Percentiles rank a stretch among this genome's conserved stretches.
Evolutionary conservation across 1,284 basidiomycete species (phyloP).

Genomic region (Ceratobasidium sp.): DNA sequence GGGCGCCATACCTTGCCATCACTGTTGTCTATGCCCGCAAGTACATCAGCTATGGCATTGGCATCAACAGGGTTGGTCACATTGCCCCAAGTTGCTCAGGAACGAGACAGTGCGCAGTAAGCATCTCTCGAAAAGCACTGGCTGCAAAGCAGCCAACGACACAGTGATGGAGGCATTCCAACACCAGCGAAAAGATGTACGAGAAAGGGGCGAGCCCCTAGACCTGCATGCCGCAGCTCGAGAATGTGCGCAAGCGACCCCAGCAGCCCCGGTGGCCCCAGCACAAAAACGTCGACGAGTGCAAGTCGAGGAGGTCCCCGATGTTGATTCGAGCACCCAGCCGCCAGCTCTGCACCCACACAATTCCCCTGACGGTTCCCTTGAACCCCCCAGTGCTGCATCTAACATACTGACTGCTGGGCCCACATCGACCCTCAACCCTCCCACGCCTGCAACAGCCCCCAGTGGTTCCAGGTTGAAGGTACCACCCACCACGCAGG

Average conservation of each 20-base stretch:
- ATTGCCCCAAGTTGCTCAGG: not conserved
- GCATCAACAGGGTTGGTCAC: not conserved
- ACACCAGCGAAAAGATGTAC: not conserved
- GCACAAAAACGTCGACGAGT: not conserved
- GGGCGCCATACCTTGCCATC: not conserved
- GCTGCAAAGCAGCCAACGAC: not conserved
- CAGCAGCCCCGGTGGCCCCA: not conserved
- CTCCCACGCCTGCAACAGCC: not conserved
- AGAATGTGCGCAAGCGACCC: not conserved
- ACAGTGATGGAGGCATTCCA: not conserved
- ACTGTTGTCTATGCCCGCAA: not conserved
- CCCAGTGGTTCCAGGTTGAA: not conserved
- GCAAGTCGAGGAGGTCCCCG: conserved; percentile 20
- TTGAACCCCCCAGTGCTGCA: not conserved
- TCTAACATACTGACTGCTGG: not conserved
- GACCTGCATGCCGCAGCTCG: not conserved
- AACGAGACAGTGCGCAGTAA: not conserved
- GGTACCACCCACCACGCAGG: no score
- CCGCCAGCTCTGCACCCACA: not conserved
- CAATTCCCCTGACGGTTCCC: no score
- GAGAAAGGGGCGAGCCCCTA: not conserved
- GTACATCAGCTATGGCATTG: not conserved
- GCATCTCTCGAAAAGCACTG: not conserved
- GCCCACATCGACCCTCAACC: not conserved
- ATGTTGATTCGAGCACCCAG: not conserved